A percentile compares a stretch with the other conserved stretches of the same genome.
Evolutionary conservation across 192 early-diverging fungal species (phyloP).

Genomic region (Coemansia reversa): DNA sequence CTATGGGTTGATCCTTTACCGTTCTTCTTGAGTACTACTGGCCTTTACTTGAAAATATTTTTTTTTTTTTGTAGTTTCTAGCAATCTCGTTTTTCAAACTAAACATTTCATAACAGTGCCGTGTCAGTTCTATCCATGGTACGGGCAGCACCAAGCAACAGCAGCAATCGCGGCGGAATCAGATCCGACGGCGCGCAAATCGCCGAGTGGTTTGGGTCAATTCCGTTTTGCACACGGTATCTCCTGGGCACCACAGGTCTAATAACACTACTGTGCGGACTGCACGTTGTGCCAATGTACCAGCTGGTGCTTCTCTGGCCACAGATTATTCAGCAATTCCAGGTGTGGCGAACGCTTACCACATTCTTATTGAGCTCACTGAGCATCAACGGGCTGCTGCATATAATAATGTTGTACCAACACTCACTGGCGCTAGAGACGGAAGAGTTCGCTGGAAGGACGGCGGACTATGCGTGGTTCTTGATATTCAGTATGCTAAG

Average conservation of each 20-base stretch:
- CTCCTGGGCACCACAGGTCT: conserved; percentile 8
- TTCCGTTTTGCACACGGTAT: conserved; percentile 27
- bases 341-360: conserved; percentile 79
- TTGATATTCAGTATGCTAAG: conserved; percentile 56
- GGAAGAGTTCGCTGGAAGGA: conserved; percentile 60
- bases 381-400: conserved; percentile 60
- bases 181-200: conserved; percentile 30
- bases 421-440: conserved; percentile 72
- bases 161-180: conserved; percentile 10
- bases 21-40: neutral
- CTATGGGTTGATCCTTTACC: no score
- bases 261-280: conserved; percentile 14
- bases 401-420: conserved; percentile 73
- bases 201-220: conserved; percentile 20
- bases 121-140: conserved; percentile 3
- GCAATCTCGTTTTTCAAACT: neutral
- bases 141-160: neutral
- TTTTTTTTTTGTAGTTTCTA: neutral
- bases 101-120: neutral
- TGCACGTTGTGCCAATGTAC: conserved; percentile 14
- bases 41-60: conserved; percentile 5
- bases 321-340: conserved; percentile 56
- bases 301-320: conserved; percentile 59
- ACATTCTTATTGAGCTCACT: conserved; percentile 60
- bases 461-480: conserved; percentile 82